Evolutionary conservation across 306 rosid genomes (phyloP).

Genomic region (Clitoria ternatea): DNA sequence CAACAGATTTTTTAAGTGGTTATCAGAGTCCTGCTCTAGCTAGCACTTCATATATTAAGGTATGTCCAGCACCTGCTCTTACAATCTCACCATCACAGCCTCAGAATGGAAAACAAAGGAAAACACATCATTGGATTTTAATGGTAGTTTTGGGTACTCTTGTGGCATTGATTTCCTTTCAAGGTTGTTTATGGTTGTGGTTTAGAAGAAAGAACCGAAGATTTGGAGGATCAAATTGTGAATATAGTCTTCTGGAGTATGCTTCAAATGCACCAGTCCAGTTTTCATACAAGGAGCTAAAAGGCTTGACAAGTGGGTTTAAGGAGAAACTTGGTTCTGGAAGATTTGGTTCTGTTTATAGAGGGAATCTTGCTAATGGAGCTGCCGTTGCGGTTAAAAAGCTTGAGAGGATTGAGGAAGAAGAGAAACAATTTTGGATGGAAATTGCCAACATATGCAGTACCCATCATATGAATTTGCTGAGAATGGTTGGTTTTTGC

Average conservation of each 20-base stretch:
- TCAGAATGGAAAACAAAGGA: constrained; percentile 24
- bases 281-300: constrained; percentile 55
- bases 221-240: constrained; percentile 42
- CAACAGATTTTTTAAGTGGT: constrained; percentile 33
- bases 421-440: constrained; percentile 59
- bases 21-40: constrained; percentile 40
- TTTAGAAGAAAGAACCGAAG: constrained; percentile 40
- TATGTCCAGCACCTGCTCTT: constrained; percentile 34
- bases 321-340: constrained; percentile 66
- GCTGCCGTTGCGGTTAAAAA: constrained; percentile 57
- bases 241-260: constrained; percentile 62
- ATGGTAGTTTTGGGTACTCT: constrained; percentile 37
- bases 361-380: constrained; percentile 44
- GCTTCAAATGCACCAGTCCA: constrained; percentile 70
- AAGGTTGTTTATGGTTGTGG: constrained; percentile 60
- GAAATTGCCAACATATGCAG: constrained; percentile 58
- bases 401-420: constrained; percentile 57
- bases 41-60: constrained; percentile 50
- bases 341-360: constrained; percentile 55
- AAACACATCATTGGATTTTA: constrained; percentile 39
- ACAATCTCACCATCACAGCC: constrained; percentile 16
- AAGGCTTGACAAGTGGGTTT: constrained; percentile 51
- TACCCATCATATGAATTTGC: constrained; percentile 65
- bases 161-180: constrained; percentile 35
- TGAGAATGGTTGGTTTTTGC: constrained; percentile 61